Percentiles rank a stretch among this genome's conserved stretches.
Conservation (phyloP, 257 asterid species). For the Nicotiana noctiflora region DNA sequence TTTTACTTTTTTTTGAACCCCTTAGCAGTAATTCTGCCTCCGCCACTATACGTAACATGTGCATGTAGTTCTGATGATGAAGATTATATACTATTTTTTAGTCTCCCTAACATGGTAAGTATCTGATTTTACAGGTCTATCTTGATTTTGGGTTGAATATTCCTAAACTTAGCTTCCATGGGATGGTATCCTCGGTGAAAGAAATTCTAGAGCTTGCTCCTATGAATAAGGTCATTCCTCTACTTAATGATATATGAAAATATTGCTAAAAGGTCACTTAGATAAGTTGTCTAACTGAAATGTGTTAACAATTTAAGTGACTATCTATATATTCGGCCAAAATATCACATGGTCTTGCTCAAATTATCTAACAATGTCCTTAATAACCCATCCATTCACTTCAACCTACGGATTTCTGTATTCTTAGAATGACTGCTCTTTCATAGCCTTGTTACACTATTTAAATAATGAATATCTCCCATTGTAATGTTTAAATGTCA, state of each 20-base stretch:
- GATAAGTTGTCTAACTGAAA: no score
- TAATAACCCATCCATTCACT: background rate
- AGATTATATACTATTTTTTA: constrained; percentile 7
- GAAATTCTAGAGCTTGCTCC: constrained; percentile 89
- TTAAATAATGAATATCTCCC: background rate
- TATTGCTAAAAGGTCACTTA: background rate
- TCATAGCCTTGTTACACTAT: background rate
- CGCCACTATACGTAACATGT: no score
- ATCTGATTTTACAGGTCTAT: constrained; percentile 41
- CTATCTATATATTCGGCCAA: no score
- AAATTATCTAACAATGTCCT: background rate
- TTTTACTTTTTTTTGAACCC: no score
- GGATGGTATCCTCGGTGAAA: constrained; percentile 82
- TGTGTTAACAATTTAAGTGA: no score
- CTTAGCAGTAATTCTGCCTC: no score
- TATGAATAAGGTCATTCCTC: constrained; percentile 53
- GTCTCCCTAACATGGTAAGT: background rate
- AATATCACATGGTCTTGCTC: background rate
- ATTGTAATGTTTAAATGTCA: constrained; percentile 8
- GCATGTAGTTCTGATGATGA: background rate
- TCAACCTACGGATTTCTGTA: background rate
- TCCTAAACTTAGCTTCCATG: constrained; percentile 88
- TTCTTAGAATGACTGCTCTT: background rate
- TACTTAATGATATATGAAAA: background rate
- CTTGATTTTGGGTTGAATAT: constrained; percentile 93